These are phyloP conservation scores for Anisodus acutangulus DNA, from an alignment of 257 asterid species.

Conservation along the genomic window DNA sequence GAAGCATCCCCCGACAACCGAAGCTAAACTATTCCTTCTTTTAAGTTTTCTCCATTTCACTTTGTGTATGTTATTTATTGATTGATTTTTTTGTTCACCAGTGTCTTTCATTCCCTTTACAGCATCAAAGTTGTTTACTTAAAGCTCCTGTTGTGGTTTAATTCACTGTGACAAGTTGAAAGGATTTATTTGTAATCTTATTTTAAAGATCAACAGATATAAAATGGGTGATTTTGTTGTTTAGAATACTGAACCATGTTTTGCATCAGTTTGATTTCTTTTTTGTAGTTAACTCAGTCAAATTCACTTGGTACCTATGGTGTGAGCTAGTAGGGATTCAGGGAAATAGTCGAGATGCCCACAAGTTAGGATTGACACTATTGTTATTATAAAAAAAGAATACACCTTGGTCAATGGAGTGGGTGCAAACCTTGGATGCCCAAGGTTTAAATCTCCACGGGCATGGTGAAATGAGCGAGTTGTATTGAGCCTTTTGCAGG, in stretches of 20 bases:
- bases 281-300: background rate
- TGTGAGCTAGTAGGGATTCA: background rate
- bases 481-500: too few relatives aligned
- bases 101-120: too few relatives aligned
- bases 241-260: background rate
- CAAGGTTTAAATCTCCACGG: too few relatives aligned
- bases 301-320: background rate
- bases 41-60: background rate
- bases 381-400: too few relatives aligned
- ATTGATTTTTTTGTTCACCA: conserved; percentile 18
- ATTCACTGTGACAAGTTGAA: background rate
- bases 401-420: background rate
- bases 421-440: background rate
- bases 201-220: background rate
- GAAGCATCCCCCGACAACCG: conserved; percentile 64
- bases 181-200: background rate
- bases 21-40: conserved; percentile 27
- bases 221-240: conserved; percentile 5
- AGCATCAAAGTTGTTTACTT: background rate
- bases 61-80: conserved; percentile 23
- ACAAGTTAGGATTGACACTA: background rate
- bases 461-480: too few relatives aligned
- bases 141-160: background rate
- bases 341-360: background rate
- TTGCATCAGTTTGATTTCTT: background rate